A percentile compares a stretch with the other conserved stretches of the same genome.
Conservation (phyloP, 1,284 basidiomycete genomes). For the Salmacisia buchloeana region DNA sequence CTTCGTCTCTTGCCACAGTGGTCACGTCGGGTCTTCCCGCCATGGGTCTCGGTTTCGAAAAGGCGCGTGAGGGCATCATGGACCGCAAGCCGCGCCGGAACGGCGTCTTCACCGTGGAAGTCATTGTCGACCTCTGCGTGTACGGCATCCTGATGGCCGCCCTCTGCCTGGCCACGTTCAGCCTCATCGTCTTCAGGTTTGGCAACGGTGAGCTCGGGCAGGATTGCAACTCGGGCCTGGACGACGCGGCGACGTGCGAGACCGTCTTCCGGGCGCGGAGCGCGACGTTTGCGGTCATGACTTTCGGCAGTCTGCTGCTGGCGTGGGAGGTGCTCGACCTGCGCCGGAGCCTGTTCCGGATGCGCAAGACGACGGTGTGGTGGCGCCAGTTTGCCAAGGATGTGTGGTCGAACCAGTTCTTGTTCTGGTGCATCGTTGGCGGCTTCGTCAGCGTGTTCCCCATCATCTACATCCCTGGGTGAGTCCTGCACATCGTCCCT, state of each 20-base stretch:
- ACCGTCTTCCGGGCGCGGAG: slow-evolving; percentile 50
- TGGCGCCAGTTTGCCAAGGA: slow-evolving; percentile 40
- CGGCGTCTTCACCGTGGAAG: slow-evolving; percentile 49
- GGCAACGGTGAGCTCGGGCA: slow-evolving; percentile 37
- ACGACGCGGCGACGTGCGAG: slow-evolving; percentile 24
- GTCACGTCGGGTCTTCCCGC: slow-evolving; percentile 51
- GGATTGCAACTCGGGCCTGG: slow-evolving; percentile 44
- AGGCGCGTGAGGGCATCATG: slow-evolving; percentile 61
- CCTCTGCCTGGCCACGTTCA: slow-evolving; percentile 53
- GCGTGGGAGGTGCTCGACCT: slow-evolving; percentile 51
- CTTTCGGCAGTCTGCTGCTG: slow-evolving; percentile 49
- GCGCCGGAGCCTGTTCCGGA: slow-evolving; percentile 48
- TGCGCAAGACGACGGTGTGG: slow-evolving; percentile 27
- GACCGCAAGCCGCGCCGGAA: slow-evolving; percentile 53
- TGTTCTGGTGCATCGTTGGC: slow-evolving; percentile 41
- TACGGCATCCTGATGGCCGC: slow-evolving; percentile 65
- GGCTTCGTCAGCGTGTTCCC: slow-evolving; percentile 58
- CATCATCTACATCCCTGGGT: slow-evolving; percentile 56
- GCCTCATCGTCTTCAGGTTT: slow-evolving; percentile 35
- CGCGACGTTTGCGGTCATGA: slow-evolving; percentile 46
- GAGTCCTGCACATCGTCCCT: not conserved
- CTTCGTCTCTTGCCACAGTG: slow-evolving; percentile 14
- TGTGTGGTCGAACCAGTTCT: slow-evolving; percentile 44
- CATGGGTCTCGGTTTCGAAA: slow-evolving; percentile 56
- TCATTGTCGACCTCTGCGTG: slow-evolving; percentile 57